Percentiles rank a stretch among this genome's conserved stretches.
These are phyloP conservation scores for Biscogniauxia sp. DNA, from an alignment of 2,329 filamentous ascomycete genomes.

Conservation along the genomic window DNA sequence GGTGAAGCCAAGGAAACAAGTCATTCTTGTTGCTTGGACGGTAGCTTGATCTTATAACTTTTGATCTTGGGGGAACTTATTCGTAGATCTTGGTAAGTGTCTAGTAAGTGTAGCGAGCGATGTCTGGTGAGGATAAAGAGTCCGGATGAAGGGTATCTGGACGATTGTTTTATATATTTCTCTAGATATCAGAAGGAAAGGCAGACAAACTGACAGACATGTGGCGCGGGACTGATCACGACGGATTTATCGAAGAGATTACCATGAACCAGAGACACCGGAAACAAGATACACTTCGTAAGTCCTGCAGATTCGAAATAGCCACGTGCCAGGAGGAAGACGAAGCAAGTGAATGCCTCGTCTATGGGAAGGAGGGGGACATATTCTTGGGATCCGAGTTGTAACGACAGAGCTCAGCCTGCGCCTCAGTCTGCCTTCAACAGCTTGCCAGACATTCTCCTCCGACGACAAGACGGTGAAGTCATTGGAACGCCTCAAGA, in stretches of 20 bases:
- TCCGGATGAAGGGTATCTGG: constrained; percentile 6
- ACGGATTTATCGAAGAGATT: constrained; percentile 23
- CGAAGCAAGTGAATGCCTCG: constrained; percentile 3
- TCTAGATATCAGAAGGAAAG: constrained; percentile 10
- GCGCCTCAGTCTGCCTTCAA: constrained; percentile 24
- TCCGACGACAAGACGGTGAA: constrained; percentile 4
- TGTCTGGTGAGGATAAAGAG: constrained; percentile 2
- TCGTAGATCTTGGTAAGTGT: neutral
- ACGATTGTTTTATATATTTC: constrained; percentile 21
- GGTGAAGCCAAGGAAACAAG: neutral
- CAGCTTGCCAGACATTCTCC: constrained; percentile 10
- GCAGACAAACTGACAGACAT: neutral
- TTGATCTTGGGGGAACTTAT: neutral
- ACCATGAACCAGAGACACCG: constrained; percentile 16
- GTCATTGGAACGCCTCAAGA: constrained; percentile 6
- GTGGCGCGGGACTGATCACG: constrained; percentile 15
- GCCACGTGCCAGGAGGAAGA: constrained; percentile 10
- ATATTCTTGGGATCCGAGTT: constrained; percentile 9
- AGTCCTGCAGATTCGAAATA: constrained; percentile 13
- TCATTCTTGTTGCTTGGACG: neutral
- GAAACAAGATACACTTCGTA: constrained; percentile 13
- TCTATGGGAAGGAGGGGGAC: neutral
- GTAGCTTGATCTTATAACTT: neutral
- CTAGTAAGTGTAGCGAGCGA: neutral
- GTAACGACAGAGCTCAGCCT: constrained; percentile 18